Evolutionary conservation across 345 rosid genomes (phyloP), one percentile per base, ranked within the genome.

Genomic region (Odontarrhena argentea): DNA sequence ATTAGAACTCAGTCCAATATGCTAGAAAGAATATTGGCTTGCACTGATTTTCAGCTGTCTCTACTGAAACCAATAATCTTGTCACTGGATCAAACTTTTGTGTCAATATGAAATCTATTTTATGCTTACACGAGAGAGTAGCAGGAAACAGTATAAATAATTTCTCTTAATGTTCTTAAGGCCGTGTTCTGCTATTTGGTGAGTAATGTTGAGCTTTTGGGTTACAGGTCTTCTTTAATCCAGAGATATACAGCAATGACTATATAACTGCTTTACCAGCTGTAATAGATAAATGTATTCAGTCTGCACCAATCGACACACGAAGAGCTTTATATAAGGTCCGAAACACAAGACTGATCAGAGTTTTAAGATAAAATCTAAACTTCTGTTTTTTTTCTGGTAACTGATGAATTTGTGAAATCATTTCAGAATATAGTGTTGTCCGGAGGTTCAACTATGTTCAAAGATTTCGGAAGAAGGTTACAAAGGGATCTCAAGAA

Each of bases 361-460:
- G 47, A 45, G n/a, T 32, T 32, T 40, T 30, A 47, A 25, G 36
- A 45, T 67, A 10, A 18, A 26, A n/a, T 47, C 37, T 3, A 26
- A 28, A 38, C 49, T 3, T 3, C 0, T 1, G 1, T 10, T 32
- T 18, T 48, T 2, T 47, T 2, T 3, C 3, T 8, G 8, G 26
- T 68, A 48, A 36, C 70, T 76, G 42, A 68, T 41, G 73, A 46
- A 41, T 70, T 67, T 66, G 54, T 56, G 46, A 38, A 57, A 47
- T 55, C n/a, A 45, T 60, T 63, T 71, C 85, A 93, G 98, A 93
- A 93, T 81, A 86, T 93, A 67, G 98, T 93, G 45, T 78, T 93
- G 76, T 90, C 98, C 22, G 99, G 99, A 53, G 97, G 99, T 43
- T 94, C 99, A 70, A 94, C 99, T 28, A 86, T 94, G 99, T 93